Evolutionary conservation across 306 rosid genomes (phyloP).

Genomic region (Vigna nakashimae): DNA sequence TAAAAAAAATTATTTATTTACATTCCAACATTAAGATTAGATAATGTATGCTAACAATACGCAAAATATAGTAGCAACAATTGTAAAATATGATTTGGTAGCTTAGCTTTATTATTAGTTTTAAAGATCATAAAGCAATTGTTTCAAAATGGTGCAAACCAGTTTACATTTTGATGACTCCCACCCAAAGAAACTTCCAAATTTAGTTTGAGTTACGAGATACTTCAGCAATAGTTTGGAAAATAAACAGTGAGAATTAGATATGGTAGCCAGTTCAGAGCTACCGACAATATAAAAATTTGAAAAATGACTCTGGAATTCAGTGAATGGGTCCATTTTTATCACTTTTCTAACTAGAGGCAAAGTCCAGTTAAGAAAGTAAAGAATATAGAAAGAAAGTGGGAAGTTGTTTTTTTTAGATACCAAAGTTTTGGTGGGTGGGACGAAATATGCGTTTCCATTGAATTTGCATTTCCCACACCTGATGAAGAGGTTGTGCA

Average conservation of each 20-base stretch:
- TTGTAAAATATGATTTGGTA: too few relatives aligned
- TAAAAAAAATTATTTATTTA: too few relatives aligned
- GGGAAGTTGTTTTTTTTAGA: neutral
- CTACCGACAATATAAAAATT: neutral
- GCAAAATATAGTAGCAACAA: too few relatives aligned
- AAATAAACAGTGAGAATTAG: neutral
- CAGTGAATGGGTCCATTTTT: neutral
- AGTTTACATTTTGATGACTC: too few relatives aligned
- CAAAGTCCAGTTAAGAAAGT: neutral
- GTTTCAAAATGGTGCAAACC: neutral
- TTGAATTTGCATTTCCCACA: neutral
- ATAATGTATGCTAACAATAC: too few relatives aligned
- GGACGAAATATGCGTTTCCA: constrained; percentile 32
- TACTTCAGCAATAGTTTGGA: neutral
- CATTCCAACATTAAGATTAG: too few relatives aligned
- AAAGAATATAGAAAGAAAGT: neutral
- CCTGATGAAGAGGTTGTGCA: too few relatives aligned
- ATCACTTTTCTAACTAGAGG: neutral
- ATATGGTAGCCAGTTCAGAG: too few relatives aligned
- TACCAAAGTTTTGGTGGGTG: constrained; percentile 13
- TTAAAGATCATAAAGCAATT: neutral
- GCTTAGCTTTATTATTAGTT: too few relatives aligned
- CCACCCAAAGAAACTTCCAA: neutral
- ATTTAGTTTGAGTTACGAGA: neutral
- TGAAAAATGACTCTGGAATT: neutral